These are phyloP conservation scores for Cladosporium sp. DNA, from an alignment of 2,329 filamentous ascomycete genomes.

Conservation along the genomic window DNA sequence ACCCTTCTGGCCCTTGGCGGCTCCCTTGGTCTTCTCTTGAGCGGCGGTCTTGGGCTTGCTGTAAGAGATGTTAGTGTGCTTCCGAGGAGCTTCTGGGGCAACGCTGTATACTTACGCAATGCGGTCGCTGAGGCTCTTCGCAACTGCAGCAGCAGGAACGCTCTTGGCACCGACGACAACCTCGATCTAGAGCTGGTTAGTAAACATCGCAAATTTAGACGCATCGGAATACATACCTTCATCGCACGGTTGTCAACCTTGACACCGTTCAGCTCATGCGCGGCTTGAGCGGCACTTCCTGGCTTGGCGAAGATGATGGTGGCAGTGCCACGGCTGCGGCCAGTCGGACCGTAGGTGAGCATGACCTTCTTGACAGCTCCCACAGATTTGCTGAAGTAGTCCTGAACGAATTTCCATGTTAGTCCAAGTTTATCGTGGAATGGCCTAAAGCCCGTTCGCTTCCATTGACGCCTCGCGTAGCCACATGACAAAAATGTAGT, in stretches of 20 bases:
- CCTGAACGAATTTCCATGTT: slow-evolving; percentile 67
- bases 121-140: slow-evolving; percentile 80
- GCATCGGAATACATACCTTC: slow-evolving; percentile 61
- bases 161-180: slow-evolving; percentile 79
- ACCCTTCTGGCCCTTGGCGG: slow-evolving; percentile 61
- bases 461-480: slow-evolving; percentile 1
- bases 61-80: background rate
- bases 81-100: slow-evolving; percentile 23
- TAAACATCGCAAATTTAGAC: background rate
- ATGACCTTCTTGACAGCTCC: slow-evolving; percentile 89
- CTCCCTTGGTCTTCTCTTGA: slow-evolving; percentile 62
- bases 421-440: slow-evolving; percentile 51
- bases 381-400: slow-evolving; percentile 88
- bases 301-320: slow-evolving; percentile 82
- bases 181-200: slow-evolving; percentile 67
- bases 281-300: slow-evolving; percentile 81
- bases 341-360: slow-evolving; percentile 89
- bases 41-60: slow-evolving; percentile 38
- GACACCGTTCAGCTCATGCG: slow-evolving; percentile 80
- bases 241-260: slow-evolving; percentile 87
- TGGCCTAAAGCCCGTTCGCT: slow-evolving; percentile 8
- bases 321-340: slow-evolving; percentile 86
- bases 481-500: slow-evolving; percentile 13
- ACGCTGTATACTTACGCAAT: slow-evolving; percentile 62
- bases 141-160: slow-evolving; percentile 65